Percentiles rank a stretch among this genome's conserved stretches.
These are phyloP conservation scores for Pseudocercospora pini-densiflorae DNA, from an alignment of 2,329 filamentous ascomycete genomes.

Conservation along the genomic window DNA sequence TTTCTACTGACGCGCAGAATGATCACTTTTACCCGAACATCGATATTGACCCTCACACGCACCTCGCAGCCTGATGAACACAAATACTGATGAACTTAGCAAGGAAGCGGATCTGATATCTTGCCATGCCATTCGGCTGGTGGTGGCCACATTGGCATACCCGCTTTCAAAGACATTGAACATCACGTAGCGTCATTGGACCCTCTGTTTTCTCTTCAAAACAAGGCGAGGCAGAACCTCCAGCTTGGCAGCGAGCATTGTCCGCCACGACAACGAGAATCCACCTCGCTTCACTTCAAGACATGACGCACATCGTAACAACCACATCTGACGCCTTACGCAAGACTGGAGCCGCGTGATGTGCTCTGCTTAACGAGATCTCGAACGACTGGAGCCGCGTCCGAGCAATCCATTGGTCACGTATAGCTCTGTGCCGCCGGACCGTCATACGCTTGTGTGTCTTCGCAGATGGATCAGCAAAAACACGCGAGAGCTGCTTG, in stretches of 20 bases:
- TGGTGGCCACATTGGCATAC: neutral
- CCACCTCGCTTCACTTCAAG: neutral
- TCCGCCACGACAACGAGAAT: neutral
- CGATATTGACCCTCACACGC: neutral
- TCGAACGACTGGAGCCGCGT: neutral
- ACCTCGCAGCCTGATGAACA: neutral
- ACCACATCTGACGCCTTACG: neutral
- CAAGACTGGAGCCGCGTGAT: slow-evolving; percentile 2
- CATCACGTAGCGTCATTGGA: slow-evolving; percentile 1
- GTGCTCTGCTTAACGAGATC: neutral
- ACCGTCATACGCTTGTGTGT: neutral
- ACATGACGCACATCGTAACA: neutral
- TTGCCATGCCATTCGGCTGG: neutral
- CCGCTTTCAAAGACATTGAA: neutral
- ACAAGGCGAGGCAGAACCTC: neutral
- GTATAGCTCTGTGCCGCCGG: neutral
- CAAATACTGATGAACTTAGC: neutral
- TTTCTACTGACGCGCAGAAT: neutral
- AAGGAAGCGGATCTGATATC: neutral
- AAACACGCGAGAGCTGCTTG: neutral
- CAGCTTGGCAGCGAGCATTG: slow-evolving; percentile 3
- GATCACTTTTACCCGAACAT: neutral
- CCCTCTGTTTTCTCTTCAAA: neutral
- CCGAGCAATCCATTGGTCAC: neutral
- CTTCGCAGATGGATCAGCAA: neutral